A percentile compares a stretch with the other conserved stretches of the same genome.
These are phyloP conservation scores for Mortierella sp. DNA, from an alignment of 371 early-diverging fungal species.

Conservation along the genomic window DNA sequence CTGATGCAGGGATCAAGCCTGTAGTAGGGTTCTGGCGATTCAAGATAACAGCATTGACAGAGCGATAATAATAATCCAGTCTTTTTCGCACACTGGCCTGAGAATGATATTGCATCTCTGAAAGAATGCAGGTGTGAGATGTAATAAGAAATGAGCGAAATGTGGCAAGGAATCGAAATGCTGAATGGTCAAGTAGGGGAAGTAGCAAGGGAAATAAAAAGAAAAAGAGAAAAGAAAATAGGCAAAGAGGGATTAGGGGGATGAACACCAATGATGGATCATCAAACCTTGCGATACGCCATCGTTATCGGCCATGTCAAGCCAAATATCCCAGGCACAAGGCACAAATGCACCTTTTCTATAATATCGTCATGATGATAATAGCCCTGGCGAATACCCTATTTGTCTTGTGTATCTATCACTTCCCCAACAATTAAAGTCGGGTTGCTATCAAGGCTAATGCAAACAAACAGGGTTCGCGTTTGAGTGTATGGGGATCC, in stretches of 20 bases:
- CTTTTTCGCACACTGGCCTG: constrained; percentile 61
- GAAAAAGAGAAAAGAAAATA: background rate
- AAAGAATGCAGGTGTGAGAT: background rate
- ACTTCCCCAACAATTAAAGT: background rate
- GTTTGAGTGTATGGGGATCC: background rate
- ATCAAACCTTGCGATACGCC: background rate
- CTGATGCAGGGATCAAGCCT: constrained; percentile 92
- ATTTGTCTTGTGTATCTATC: too few relatives aligned
- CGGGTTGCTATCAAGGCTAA: too few relatives aligned
- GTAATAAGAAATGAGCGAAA: background rate
- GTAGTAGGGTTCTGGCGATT: constrained; percentile 85
- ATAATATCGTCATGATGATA: background rate
- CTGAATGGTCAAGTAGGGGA: background rate
- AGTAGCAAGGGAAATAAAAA: background rate
- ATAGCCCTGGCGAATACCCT: background rate
- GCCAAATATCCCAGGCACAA: background rate
- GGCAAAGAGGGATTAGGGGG: background rate
- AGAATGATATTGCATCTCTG: constrained; percentile 29
- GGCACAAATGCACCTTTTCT: background rate
- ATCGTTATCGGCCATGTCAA: background rate
- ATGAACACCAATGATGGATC: background rate
- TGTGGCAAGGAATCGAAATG: background rate
- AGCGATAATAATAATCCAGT: constrained; percentile 83
- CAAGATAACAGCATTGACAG: constrained; percentile 81
- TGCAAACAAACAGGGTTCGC: background rate